A percentile compares a stretch with the other conserved stretches of the same genome.
Conservation (phyloP, 148 eudicot genomes). For the Camellia japonica region DNA sequence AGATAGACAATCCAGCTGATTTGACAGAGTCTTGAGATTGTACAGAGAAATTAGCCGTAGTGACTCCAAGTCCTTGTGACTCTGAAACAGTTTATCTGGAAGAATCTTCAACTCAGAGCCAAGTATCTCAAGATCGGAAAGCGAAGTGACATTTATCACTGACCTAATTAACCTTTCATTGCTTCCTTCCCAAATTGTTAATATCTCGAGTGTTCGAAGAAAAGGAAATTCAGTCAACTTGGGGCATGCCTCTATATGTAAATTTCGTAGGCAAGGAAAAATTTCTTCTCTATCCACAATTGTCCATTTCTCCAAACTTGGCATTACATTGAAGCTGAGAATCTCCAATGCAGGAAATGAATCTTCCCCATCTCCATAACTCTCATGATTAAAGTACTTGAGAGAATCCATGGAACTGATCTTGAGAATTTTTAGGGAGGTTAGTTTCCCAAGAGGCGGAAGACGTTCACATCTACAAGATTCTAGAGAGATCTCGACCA, state of each 20-base stretch:
- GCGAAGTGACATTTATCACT: background rate
- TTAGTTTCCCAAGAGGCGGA: constrained; percentile 10
- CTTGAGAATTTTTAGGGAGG: background rate
- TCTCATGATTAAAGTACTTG: background rate
- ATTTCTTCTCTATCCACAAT: background rate
- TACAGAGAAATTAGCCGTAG: rapidly evolving
- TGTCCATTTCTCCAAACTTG: constrained; percentile 9
- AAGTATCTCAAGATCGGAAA: background rate
- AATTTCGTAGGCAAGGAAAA: background rate
- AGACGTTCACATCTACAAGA: background rate
- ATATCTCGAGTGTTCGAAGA: background rate
- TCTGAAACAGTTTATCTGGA: background rate
- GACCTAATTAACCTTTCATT: background rate
- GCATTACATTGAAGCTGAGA: background rate
- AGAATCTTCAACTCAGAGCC: background rate
- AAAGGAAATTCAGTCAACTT: background rate
- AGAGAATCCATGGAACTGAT: background rate
- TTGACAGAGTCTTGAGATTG: background rate
- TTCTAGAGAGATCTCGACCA: background rate
- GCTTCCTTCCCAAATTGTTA: background rate
- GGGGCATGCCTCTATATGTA: background rate
- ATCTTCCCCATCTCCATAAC: background rate
- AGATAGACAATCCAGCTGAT: background rate
- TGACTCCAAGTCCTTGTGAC: background rate
- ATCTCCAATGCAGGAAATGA: background rate